These are phyloP conservation scores for Micractinium conductrix DNA, from an alignment of 139 green algal species.

Conservation along the genomic window DNA sequence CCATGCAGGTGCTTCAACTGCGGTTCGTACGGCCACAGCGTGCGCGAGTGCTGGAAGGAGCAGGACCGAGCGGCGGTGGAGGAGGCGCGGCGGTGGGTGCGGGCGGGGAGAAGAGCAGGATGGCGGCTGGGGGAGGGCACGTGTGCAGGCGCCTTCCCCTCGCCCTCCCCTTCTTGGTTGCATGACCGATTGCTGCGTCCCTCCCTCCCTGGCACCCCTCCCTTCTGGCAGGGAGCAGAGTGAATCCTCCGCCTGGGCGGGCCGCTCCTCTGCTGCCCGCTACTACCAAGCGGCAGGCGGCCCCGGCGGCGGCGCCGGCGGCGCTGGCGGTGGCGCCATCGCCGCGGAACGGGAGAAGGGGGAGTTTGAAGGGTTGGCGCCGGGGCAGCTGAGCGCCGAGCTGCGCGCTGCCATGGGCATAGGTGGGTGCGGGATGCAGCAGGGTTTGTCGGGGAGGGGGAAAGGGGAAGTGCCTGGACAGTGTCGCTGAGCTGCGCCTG, in stretches of 20 bases:
- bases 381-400: constrained; percentile 37
- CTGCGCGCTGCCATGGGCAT: constrained; percentile 44
- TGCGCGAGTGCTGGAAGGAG: constrained; percentile 37
- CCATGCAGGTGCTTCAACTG: constrained; percentile 51
- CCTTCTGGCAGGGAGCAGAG: no score
- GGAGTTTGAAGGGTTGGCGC: constrained; percentile 39
- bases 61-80: constrained; percentile 13
- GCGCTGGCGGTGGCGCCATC: background rate
- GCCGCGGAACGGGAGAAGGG: background rate
- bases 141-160: no score
- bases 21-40: constrained; percentile 40
- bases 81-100: constrained; percentile 2
- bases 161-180: no score
- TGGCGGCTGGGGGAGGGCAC: no score
- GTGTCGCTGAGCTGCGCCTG: no score
- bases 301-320: no score
- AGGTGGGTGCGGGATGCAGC: background rate
- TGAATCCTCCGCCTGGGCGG: background rate
- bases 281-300: constrained; percentile 42
- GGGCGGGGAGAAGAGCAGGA: no score
- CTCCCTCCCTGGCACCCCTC: no score
- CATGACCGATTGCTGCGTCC: no score
- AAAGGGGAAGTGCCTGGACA: background rate
- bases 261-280: constrained; percentile 8
- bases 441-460: background rate